Conservation (phyloP, 2,329 filamentous ascomycete species). For the Pyricularia pennisetigena region DNA sequence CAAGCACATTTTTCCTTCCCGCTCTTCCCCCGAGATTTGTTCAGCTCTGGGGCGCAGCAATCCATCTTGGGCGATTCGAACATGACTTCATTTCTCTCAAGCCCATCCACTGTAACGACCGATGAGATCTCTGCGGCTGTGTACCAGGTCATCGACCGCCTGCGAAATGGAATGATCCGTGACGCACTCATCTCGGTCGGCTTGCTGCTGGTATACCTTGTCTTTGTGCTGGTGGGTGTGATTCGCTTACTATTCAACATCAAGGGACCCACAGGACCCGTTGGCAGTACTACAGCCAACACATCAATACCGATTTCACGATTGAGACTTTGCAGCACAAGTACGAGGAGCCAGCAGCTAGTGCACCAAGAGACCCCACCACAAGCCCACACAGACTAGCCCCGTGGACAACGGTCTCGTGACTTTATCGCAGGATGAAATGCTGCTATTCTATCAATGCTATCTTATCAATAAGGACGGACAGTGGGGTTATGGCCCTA, state of each 20-base stretch:
- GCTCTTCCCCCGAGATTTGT: slow-evolving; percentile 66
- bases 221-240: slow-evolving; percentile 43
- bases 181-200: slow-evolving; percentile 73
- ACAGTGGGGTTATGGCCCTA: neutral
- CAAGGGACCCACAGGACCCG: neutral
- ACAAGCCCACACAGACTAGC: neutral
- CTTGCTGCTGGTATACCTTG: slow-evolving; percentile 66
- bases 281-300: neutral
- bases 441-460: neutral
- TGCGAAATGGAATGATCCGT: slow-evolving; percentile 58
- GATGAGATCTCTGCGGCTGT: slow-evolving; percentile 78
- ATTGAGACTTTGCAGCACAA: neutral
- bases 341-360: neutral
- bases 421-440: neutral
- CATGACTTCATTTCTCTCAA: slow-evolving; percentile 63
- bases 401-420: neutral
- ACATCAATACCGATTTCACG: neutral
- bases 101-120: slow-evolving; percentile 60
- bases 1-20: slow-evolving; percentile 78
- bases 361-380: neutral
- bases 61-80: slow-evolving; percentile 47
- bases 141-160: slow-evolving; percentile 53
- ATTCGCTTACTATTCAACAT: slow-evolving; percentile 23
- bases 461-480: neutral
- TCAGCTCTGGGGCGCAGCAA: slow-evolving; percentile 66